Conservation (phyloP, 345 rosid species). For the Erucastrum elatum region DNA sequence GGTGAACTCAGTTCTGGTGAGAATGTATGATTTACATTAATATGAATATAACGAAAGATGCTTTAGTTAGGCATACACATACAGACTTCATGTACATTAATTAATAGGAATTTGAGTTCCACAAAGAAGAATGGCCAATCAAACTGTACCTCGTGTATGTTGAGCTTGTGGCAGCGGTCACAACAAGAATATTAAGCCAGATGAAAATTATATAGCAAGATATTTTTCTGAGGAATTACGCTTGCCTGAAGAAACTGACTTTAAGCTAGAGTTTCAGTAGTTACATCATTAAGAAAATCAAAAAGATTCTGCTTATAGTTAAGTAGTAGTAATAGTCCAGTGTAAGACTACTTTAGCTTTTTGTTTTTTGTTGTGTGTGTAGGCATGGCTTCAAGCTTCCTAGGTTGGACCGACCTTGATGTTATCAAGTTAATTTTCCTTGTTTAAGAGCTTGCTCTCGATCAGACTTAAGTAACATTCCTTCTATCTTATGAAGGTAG, state of each 20-base stretch:
- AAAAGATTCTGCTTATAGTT: not conserved
- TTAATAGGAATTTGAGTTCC: not conserved
- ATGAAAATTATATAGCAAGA: not conserved
- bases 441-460: too few relatives aligned
- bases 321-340: not conserved
- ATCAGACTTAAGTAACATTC: too few relatives aligned
- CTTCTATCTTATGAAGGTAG: not conserved
- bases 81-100: too few relatives aligned
- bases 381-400: too few relatives aligned
- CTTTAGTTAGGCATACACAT: too few relatives aligned
- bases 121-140: not conserved
- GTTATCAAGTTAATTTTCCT: too few relatives aligned
- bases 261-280: not conserved
- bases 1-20: too few relatives aligned
- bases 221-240: not conserved
- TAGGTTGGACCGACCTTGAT: too few relatives aligned
- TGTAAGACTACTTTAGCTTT: not conserved
- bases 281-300: not conserved
- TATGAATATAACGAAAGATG: too few relatives aligned
- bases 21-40: too few relatives aligned
- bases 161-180: not conserved
- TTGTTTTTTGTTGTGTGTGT: too few relatives aligned
- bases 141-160: not conserved
- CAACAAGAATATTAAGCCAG: not conserved
- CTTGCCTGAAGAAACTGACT: not conserved